phyloP scores from a whole-genome alignment of 1,284 basidiomycete genomes.

The Papiliotrema terrestris region DNA sequence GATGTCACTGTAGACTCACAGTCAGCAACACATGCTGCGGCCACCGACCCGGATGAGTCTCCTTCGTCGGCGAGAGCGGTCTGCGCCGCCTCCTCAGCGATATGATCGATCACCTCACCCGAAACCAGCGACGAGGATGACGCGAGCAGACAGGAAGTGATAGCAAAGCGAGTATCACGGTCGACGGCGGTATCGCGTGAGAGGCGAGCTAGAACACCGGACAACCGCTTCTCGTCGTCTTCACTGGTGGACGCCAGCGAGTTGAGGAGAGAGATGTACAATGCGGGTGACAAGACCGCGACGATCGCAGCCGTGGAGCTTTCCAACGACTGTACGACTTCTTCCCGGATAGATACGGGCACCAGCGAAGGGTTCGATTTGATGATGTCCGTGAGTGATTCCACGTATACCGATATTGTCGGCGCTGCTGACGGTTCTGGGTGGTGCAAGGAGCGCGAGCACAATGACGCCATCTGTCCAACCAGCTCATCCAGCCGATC shows the following conservation, averaged over 20 bases:
- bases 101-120: constrained; percentile 21
- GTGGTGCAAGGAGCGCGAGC: neutral
- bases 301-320: neutral
- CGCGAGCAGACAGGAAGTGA: constrained; percentile 1
- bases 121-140: constrained; percentile 9
- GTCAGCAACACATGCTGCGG: constrained; percentile 8
- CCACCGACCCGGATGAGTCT: constrained; percentile 2
- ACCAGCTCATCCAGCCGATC: constrained; percentile 1
- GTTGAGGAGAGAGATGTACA: constrained; percentile 3
- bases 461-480: neutral
- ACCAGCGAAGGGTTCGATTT: neutral
- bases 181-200: constrained; percentile 10
- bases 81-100: constrained; percentile 32
- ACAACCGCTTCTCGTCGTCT: neutral
- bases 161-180: constrained; percentile 18
- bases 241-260: neutral
- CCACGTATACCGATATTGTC: neutral
- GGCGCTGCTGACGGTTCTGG: neutral
- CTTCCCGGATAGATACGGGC: neutral
- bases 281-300: neutral
- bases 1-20: constrained; percentile 2
- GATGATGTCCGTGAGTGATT: neutral
- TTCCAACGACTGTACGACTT: neutral
- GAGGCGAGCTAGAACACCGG: constrained; percentile 9
- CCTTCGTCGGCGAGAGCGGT: constrained; percentile 19